Evolutionary conservation across 306 rosid genomes (phyloP), one percentile per base, ranked within the genome.

Genomic region (Medicago arabica): DNA sequence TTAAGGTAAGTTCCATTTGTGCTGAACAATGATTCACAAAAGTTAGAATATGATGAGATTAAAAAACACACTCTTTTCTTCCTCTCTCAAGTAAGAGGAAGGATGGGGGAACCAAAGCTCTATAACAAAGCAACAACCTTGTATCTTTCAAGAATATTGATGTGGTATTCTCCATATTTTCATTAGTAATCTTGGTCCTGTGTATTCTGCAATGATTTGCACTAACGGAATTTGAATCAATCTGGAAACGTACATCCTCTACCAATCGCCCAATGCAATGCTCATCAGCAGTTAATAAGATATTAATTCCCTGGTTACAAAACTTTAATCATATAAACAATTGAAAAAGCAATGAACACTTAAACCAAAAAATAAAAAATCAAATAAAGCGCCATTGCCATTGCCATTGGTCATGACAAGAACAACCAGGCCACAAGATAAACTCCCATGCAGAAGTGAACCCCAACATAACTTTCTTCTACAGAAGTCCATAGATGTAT

Each of bases 1-100:
- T 92, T 95, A 70, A 92, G 81, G 85, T 85, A 95, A 0, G 98
- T 95, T 69, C 98, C 99, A 79, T 95, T 95, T 4, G 90, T 89
- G 85, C 97, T 92, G 91, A 82, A 89, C 44, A 81, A 74, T 40
- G 46, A 67, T 70, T 60, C 71, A 74, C n/a, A 73, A 53, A 72
- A 64, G 59, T 84, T 76, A 86, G 41, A 31, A 78, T 41, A 71
- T 25, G 34, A 69, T 49, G 12, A 40, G 31, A 25, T 0, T 36
- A 9, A 15, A 12, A 63, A 47, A 47, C 18, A 9, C 23, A 10
- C 14, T 38, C 7, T 63, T 60, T 34, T 47, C 66, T 53, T 77
- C 71, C 53, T 46, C 53, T 55, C 31, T 71, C 11, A 16, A 60
- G 67, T 19, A 41, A 23, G 46, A 66, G 62, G 67, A 54, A 39